Base-by-base conservation (phyloP, 2,329 filamentous ascomycete genomes). In the Fusarium sp. region DNA sequence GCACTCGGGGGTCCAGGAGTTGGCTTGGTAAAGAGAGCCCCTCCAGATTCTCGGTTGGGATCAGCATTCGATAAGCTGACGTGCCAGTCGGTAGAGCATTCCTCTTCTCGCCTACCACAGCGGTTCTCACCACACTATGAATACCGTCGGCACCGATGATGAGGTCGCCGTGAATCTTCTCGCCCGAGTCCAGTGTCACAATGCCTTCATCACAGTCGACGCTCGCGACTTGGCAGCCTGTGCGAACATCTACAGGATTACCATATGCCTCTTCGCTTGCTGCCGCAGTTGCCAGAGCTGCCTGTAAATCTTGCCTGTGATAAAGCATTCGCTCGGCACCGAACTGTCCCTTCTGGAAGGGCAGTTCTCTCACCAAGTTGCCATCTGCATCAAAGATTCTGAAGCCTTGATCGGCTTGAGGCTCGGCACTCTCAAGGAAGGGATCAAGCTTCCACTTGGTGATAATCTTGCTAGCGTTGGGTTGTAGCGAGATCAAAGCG, bases 101-200 rank as follows among this genome's bases (percentile, higher is more conserved):
- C 6, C 28, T 61, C 31, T 62, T 51, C 36, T 75, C 71, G 5
- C 65, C 61, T 1, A 75, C 45, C 3, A 75, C 73, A 2, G 73
- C 71, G 2, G 65, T 70, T 28, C 73, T 63, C n/a, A 75, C 68
- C 5, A 62, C 62, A 18, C 73, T 75, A 28, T 75, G 73, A 20
- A 75, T 72, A 13, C 73, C 73, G n/a, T 75, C 73, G n/a, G 73
- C 73, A 7, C 73, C 73, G 24, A 75, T 71, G 5, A 75, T 56
- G 4, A 75, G 33, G 15, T 75, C 73, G 33, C 73, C 73, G 4
- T n/a, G 36, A 18, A 75, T 33, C 16, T 48, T 26, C 14, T 75
- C 73, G 6, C 68, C 73, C 1, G 64, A 69, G 16, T 72, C 62
- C 18, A 75, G 48, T 11, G 56, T 75, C 15, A 75, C 65, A 7